Evolutionary conservation across 331 rosid species (phyloP), one percentile per base, ranked within the genome.

Genomic region (Arachis monticola): DNA sequence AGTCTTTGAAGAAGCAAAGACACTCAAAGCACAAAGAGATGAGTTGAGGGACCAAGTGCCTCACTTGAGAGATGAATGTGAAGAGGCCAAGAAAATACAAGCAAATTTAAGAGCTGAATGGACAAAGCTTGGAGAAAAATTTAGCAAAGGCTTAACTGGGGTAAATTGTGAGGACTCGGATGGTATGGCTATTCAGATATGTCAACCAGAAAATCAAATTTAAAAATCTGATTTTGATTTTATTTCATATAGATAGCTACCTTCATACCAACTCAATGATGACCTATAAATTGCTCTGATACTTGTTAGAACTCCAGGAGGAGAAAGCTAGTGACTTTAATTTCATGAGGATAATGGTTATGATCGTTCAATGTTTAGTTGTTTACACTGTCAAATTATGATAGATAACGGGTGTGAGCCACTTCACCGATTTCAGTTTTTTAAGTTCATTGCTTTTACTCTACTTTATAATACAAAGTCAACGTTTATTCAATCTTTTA

Each of bases 41-140:
- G 85, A 81, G 74, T 81, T 84, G 85, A 81, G 75, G 68, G 81
- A 75, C 13, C 85, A 78, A 75, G 74, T 76, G 50, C 83, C 88
- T n/a, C 60, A 56, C 44, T 66, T 81, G 75, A 84, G 72, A 66
- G 66, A 78, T 13, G 83, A 81, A 50, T 48, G 69, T 56, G 82
- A 84, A 78, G 64, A 51, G 73, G 88, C 88, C 58, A 84, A 81
- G 81, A 84, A 78, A 75, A 56, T 64, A n/a, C 88, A 81, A 60
- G 71, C 67, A 66, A 59, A 50, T 61, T 67, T 81, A 60, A 57
- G 40, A 67, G 68, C 53, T 67, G 82, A 81, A 65, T 85, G 85
- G 88, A 74, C 81, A 70, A 81, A 81, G 60, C 86, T 85, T 67
- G 80, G 82, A 70, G 83, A 75, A 57, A 85, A 78, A 81, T 71